A percentile compares a stretch with the other conserved stretches of the same genome.
Evolutionary conservation across 148 eudicot species (phyloP).

Genomic region (Talinum fruticosum): DNA sequence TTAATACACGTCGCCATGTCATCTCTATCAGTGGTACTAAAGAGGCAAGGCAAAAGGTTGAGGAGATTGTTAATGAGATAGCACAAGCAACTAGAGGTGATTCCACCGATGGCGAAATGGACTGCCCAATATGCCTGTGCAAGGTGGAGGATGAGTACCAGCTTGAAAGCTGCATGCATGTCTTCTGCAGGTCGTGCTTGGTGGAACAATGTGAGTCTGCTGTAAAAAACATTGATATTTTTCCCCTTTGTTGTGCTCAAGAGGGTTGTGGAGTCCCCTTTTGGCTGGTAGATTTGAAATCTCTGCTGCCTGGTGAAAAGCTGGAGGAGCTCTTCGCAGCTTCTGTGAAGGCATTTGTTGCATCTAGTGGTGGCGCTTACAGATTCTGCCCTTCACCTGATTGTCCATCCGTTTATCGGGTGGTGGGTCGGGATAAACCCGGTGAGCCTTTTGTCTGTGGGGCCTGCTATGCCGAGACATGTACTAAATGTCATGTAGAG

Average conservation of each 20-base stretch:
- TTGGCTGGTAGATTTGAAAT: conserved; percentile 53
- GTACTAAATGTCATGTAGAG: conserved; percentile 80
- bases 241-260: conserved; percentile 58
- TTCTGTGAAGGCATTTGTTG: conserved; percentile 67
- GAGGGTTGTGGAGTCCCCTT: conserved; percentile 59
- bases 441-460: conserved; percentile 68
- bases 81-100: conserved; percentile 32
- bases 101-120: conserved; percentile 18
- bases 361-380: conserved; percentile 54
- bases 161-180: conserved; percentile 66
- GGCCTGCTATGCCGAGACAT: conserved; percentile 77
- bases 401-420: conserved; percentile 77
- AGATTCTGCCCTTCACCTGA: conserved; percentile 95
- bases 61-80: conserved; percentile 55
- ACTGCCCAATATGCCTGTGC: conserved; percentile 84
- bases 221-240: conserved; percentile 59
- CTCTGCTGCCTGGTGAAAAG: conserved; percentile 52
- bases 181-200: conserved; percentile 71
- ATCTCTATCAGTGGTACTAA: conserved; percentile 53
- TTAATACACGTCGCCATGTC: conserved; percentile 59
- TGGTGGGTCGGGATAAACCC: conserved; percentile 27
- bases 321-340: conserved; percentile 81
- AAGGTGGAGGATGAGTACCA: conserved; percentile 63
- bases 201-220: conserved; percentile 89
- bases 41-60: conserved; percentile 62